Evolutionary conservation across 148 eudicot genomes (phyloP).

Genomic region (Fagopyrum homotropicum): DNA sequence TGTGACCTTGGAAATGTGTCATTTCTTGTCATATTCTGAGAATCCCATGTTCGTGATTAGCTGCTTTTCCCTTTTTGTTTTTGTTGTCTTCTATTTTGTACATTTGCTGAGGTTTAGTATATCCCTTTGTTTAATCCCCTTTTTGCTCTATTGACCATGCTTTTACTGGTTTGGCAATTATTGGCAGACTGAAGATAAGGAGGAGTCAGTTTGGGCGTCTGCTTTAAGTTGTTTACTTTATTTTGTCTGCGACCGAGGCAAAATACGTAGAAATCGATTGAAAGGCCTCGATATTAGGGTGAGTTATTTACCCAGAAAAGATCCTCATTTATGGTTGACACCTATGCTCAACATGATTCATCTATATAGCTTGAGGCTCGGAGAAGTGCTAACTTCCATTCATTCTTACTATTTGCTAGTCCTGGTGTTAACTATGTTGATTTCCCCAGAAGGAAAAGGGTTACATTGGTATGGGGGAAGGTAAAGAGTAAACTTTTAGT

Average conservation of each 20-base stretch:
- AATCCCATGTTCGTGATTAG: background rate
- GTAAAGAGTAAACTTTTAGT: too few relatives aligned
- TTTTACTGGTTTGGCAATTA: constrained; percentile 8
- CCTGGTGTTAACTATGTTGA: too few relatives aligned
- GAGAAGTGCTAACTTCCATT: too few relatives aligned
- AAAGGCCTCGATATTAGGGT: constrained; percentile 94
- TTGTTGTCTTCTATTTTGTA: background rate
- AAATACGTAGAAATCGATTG: constrained; percentile 74
- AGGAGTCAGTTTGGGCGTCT: constrained; percentile 97
- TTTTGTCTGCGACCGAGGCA: constrained; percentile 89
- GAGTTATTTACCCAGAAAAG: constrained; percentile 22
- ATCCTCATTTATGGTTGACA: background rate
- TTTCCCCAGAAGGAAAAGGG: too few relatives aligned
- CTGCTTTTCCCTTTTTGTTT: background rate
- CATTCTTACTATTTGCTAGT: too few relatives aligned
- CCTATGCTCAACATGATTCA: background rate
- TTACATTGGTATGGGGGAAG: too few relatives aligned
- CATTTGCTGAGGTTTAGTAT: background rate
- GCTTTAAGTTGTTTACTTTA: constrained; percentile 93
- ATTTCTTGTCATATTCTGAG: background rate
- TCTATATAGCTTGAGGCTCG: too few relatives aligned
- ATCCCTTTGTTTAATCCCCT: background rate
- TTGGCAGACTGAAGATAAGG: constrained; percentile 74
- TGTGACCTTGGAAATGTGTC: background rate
- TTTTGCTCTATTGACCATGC: background rate